These are phyloP conservation scores for Pleurotus tuoliensis DNA, from an alignment of 768 basidiomycete genomes.

Conservation along the genomic window DNA sequence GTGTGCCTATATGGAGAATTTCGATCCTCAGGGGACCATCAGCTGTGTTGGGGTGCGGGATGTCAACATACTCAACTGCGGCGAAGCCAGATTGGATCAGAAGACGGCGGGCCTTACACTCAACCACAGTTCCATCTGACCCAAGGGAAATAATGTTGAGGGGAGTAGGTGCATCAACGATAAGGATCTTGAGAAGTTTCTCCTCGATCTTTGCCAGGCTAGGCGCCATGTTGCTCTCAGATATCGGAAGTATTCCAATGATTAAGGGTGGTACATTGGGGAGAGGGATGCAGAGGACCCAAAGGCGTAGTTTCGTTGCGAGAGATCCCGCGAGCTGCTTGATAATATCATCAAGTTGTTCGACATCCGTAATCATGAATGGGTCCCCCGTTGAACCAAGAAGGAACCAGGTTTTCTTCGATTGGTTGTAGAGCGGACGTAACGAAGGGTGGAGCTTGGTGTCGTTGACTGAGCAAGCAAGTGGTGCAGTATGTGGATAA, in stretches of 20 bases:
- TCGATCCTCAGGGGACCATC: neutral
- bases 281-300: too few relatives aligned
- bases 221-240: neutral
- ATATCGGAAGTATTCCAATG: neutral
- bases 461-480: too few relatives aligned
- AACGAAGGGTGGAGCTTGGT: neutral
- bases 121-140: conserved; percentile 8
- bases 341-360: too few relatives aligned
- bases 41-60: neutral
- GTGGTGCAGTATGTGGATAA: too few relatives aligned
- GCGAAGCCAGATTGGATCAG: neutral
- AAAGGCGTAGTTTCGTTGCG: too few relatives aligned
- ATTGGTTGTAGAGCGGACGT: neutral
- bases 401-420: too few relatives aligned
- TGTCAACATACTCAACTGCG: neutral
- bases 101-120: neutral
- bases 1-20: neutral
- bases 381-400: too few relatives aligned
- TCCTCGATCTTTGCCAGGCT: neutral
- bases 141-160: conserved; percentile 6
- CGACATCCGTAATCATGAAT: too few relatives aligned
- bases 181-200: neutral
- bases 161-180: neutral
- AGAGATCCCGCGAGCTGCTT: too few relatives aligned
- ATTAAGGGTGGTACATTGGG: conserved; percentile 11